Conservation (phyloP, 2,329 filamentous ascomycete genomes). For the Botrytis deweyae region DNA sequence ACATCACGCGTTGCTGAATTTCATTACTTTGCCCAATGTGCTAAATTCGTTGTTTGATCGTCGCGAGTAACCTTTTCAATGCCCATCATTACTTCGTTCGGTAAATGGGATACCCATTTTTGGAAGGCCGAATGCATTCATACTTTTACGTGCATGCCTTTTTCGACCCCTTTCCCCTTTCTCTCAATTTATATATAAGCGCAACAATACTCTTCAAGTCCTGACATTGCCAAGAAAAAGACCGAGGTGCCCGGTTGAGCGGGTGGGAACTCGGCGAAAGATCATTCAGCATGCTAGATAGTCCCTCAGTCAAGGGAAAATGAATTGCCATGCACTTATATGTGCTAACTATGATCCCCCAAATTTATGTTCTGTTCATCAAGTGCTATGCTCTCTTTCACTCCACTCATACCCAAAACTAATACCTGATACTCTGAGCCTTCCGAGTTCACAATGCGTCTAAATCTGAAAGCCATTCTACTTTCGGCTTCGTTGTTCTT, state of each 20-base stretch:
- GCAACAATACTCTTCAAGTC: background rate
- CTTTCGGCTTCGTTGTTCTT: conserved; percentile 4
- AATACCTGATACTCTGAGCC: background rate
- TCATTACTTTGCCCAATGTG: background rate
- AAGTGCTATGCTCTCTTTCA: conserved; percentile 2
- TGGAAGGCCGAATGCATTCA: background rate
- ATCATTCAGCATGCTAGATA: background rate
- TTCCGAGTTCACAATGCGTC: background rate
- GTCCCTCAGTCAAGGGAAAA: background rate
- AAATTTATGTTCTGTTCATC: background rate
- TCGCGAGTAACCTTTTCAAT: background rate
- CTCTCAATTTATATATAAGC: conserved; percentile 1
- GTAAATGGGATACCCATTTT: background rate
- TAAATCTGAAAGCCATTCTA: background rate
- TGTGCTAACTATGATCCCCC: background rate
- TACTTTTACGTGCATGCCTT: background rate
- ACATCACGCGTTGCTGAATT: conserved; percentile 3
- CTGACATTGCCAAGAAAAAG: background rate
- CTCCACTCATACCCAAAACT: background rate
- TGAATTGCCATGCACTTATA: background rate
- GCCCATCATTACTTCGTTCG: conserved; percentile 8
- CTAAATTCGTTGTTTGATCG: background rate
- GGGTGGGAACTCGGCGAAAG: background rate
- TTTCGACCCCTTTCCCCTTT: background rate
- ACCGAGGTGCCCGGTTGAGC: background rate